Conservation (phyloP, 345 rosid species). For the Citrus inodora region DNA sequence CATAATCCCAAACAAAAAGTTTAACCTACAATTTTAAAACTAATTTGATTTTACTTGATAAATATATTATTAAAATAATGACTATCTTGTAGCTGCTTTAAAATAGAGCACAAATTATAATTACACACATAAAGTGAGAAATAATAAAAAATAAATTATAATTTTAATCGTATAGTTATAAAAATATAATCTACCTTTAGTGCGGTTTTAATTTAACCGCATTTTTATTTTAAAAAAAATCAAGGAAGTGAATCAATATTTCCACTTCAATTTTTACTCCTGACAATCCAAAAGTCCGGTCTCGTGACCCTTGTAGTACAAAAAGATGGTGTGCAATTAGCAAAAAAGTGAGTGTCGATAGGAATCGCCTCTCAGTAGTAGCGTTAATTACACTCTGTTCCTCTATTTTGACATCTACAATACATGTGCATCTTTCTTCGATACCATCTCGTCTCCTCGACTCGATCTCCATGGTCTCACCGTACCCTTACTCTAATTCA, state of each 20-base stretch:
- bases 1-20: too few relatives aligned
- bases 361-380: not conserved
- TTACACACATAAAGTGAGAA: too few relatives aligned
- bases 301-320: not conserved
- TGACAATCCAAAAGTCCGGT: not conserved
- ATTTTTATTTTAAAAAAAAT: not conserved
- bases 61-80: too few relatives aligned
- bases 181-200: rapidly evolving
- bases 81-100: rapidly evolving
- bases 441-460: not conserved
- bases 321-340: not conserved
- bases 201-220: too few relatives aligned
- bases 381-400: constrained; percentile 8
- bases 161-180: too few relatives aligned
- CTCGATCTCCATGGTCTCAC: constrained; percentile 2
- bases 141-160: not conserved
- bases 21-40: too few relatives aligned
- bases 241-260: not conserved
- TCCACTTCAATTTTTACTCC: not conserved
- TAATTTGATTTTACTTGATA: too few relatives aligned
- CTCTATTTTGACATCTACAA: not conserved
- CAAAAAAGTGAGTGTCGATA: not conserved
- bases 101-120: too few relatives aligned
- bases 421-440: constrained; percentile 1
- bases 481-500: not conserved